Evolutionary conservation across 768 basidiomycete species (phyloP), one percentile per base, ranked within the genome.

Genomic region (Trametes cingulata): DNA sequence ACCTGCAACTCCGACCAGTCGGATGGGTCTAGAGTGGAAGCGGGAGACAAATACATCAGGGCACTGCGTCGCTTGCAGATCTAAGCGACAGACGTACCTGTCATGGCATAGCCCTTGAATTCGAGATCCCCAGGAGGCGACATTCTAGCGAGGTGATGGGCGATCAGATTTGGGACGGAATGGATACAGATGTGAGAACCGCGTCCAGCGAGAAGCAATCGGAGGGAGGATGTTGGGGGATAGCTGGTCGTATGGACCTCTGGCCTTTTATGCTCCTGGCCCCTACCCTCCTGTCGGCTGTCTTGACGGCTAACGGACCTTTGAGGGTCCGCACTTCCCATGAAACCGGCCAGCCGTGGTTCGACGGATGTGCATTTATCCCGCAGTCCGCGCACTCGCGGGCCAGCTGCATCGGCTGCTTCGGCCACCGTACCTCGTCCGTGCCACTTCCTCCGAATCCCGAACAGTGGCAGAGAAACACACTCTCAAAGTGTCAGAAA

Each of bases 1-100:
- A 82, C 65, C 49, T 79, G 61, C 54, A 81, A 78, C 37, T 79
- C 68, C 22, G 72, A 71, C 76, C 77, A 80, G 14, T 58, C 56
- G 10, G 59, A 56, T 8, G 65, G 60, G 41, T 68, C 68, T 71
- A 45, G 7, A 20, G 35, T 20, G 19, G 9, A 39, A 24, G 36
- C 36, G 29, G n/a, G 17, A 4, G 17, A 13, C 48, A 35, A 13
- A n/a, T n/a, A 49, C n/a, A 49, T 49, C 48, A 49, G 8, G n/a
- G 17, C 15, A 7, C 48, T 33, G 43, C 43, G 20, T 13, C 22
- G 20, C 13, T 22, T 37, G 29, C 29, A 10, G 29, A 10, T 27
- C 24, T 24, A 45, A 51, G 35, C 46, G 27, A 10, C 24, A 5
- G 19, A 37, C 55, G 20, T 27, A 63, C 65, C 68, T 37, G 63